Percentiles rank a stretch among this genome's conserved stretches.
These are phyloP conservation scores for Neurospora sp. DNA, from an alignment of 2,329 filamentous ascomycete genomes.

Conservation along the genomic window DNA sequence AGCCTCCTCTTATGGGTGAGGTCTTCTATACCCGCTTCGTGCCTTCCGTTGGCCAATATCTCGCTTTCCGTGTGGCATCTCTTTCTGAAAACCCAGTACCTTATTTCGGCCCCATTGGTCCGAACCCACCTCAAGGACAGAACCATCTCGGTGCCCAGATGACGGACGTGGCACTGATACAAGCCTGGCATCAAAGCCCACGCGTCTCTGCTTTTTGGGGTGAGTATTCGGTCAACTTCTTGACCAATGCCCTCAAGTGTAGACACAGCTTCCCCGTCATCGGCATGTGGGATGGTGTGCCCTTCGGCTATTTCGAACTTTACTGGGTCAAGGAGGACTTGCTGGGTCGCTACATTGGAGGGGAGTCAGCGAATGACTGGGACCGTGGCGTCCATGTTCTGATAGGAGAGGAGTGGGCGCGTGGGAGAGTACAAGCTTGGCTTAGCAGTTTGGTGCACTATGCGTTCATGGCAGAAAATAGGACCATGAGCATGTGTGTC, in stretches of 20 bases:
- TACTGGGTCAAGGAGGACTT: constrained; percentile 96
- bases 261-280: constrained; percentile 83
- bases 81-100: constrained; percentile 53
- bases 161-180: constrained; percentile 52
- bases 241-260: constrained; percentile 54
- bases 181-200: constrained; percentile 81
- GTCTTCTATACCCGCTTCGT: constrained; percentile 85
- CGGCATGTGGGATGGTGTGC: constrained; percentile 86
- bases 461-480: constrained; percentile 64
- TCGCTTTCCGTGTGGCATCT: constrained; percentile 81
- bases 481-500: constrained; percentile 74
- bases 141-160: constrained; percentile 30
- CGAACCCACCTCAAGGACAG: constrained; percentile 27
- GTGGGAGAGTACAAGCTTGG: constrained; percentile 76
- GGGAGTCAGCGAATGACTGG: constrained; percentile 56
- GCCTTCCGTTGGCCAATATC: constrained; percentile 70
- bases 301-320: constrained; percentile 94
- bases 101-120: constrained; percentile 50
- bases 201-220: constrained; percentile 85
- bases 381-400: constrained; percentile 84
- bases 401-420: constrained; percentile 84
- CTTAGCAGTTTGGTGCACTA: constrained; percentile 80
- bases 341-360: constrained; percentile 58
- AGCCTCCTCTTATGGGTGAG: constrained; percentile 82
- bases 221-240: constrained; percentile 53